Evolutionary conservation across 78 protist species (phyloP).

Genomic region (Cavenderia fasciculata): DNA sequence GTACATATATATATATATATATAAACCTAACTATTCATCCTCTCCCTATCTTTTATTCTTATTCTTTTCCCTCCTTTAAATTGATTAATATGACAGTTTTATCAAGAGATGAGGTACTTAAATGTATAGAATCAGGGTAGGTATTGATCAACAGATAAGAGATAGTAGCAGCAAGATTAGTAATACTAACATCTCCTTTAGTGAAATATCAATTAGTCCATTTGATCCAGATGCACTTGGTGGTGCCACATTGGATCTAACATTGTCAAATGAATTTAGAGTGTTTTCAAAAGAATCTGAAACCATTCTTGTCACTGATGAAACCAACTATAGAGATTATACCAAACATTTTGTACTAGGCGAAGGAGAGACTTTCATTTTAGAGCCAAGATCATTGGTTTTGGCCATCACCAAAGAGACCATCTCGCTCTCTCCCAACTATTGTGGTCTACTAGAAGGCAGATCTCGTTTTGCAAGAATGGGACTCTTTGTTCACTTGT

Average conservation of each 20-base stretch:
- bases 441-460: conserved; percentile 89
- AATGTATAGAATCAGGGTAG: conserved; percentile 46
- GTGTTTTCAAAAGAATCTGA: conserved; percentile 26
- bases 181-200: not conserved
- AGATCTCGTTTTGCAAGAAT: conserved; percentile 88
- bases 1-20: too few species aligned
- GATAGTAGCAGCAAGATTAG: not conserved
- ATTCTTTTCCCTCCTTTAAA: too few species aligned
- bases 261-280: conserved; percentile 88
- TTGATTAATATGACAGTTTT: conserved; percentile 78
- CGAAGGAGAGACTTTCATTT: conserved; percentile 72
- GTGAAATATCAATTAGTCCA: conserved; percentile 84
- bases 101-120: conserved; percentile 74
- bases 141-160: not conserved
- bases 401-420: conserved; percentile 89
- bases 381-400: conserved; percentile 79
- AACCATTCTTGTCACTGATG: conserved; percentile 42
- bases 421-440: conserved; percentile 61
- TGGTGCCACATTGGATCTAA: conserved; percentile 85
- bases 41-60: too few species aligned
- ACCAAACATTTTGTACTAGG: conserved; percentile 67
- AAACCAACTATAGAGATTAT: conserved; percentile 81
- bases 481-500: conserved; percentile 87
- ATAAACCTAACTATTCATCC: too few species aligned
- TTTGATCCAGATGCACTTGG: conserved; percentile 61